Evolutionary conservation across 73 alveolate species (phyloP), one percentile per base, ranked within the genome.

Genomic region (Stentor roeselii): DNA sequence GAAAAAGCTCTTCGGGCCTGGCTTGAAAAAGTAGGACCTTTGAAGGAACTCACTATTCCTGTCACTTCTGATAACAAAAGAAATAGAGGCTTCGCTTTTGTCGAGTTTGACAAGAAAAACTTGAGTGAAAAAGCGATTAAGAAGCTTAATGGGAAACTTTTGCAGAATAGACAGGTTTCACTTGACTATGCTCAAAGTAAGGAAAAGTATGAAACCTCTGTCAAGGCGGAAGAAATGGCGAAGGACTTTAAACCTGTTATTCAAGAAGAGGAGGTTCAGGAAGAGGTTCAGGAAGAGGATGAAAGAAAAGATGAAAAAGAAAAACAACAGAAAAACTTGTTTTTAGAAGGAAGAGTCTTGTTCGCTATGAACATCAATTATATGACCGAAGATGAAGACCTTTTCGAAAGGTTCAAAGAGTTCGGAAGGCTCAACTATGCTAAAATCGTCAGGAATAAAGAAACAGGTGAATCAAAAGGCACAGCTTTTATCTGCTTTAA

Each of bases 231-330:
- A 67, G 80, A 67, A 34, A 21, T 67, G 37, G 37, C n/a, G 27
- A 67, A 67, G 34, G 80, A 67, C 11, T 67, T 67, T 40, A 67
- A 67, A 32, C 80, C 37, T 21, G 42, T 27, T 27, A 34, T 0
- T 1, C 27, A 67, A 21, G 41, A 21, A 27, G 80, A 67, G 42
- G 80, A 76, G 21, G 67, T 27, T 21, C 75, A 21, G 27, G 80
- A 76, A 76, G 84, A 76, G 39, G 59, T 27, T 21, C n/a, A 76
- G 37, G 84, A 76, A 37, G 75, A 76, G 39, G 82, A 61, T 61
- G 74, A 58, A 58, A 21, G n/a, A n/a, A n/a, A n/a, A n/a, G 27
- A n/a, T 61, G 84, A 76, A 2, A 3, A 15, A 14, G 31, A 15
- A 15, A 67, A 67, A 40, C 37, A 21, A 21, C 21, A 67, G 2